Evolutionary conservation across 768 basidiomycete species (phyloP).

Genomic region (Lactifluus subvellereus): DNA sequence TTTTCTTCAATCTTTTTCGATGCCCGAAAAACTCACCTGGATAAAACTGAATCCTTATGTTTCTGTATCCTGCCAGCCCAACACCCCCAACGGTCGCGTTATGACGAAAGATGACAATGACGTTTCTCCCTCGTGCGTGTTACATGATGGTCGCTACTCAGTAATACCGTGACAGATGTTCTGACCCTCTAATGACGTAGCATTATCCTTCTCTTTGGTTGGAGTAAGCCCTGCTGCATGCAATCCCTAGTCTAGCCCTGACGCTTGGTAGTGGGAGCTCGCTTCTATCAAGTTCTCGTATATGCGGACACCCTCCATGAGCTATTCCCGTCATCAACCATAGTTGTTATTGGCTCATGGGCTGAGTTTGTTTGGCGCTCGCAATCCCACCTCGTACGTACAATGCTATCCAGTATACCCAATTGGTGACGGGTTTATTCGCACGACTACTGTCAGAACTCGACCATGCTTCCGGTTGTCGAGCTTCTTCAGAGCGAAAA

Average conservation of each 20-base stretch:
- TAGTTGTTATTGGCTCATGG: constrained; percentile 12
- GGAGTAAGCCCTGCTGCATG: constrained; percentile 17
- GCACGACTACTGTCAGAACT: constrained; percentile 10
- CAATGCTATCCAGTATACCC: background rate
- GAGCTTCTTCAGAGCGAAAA: too few relatives aligned
- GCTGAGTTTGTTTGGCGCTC: constrained; percentile 18
- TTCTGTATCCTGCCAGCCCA: constrained; percentile 15
- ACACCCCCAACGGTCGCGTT: constrained; percentile 8
- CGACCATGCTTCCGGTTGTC: constrained; percentile 21
- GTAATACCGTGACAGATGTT: background rate
- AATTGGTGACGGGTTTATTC: background rate
- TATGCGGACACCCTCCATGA: constrained; percentile 14
- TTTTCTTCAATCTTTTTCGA: background rate
- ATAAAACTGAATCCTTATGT: constrained; percentile 21
- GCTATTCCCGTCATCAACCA: constrained; percentile 8
- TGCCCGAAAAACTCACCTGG: constrained; percentile 18
- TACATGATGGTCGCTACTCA: background rate
- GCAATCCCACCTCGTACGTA: constrained; percentile 11
- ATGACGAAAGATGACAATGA: constrained; percentile 1
- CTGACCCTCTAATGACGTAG: constrained; percentile 6
- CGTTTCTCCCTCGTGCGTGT: constrained; percentile 21
- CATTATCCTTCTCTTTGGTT: constrained; percentile 24
- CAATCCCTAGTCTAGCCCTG: background rate
- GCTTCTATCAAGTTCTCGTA: constrained; percentile 11
- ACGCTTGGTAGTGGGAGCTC: constrained; percentile 19